These are phyloP conservation scores for Asterella californica DNA, from an alignment of 225 moss, liverwort and hornwort genomes.

Conservation along the genomic window DNA sequence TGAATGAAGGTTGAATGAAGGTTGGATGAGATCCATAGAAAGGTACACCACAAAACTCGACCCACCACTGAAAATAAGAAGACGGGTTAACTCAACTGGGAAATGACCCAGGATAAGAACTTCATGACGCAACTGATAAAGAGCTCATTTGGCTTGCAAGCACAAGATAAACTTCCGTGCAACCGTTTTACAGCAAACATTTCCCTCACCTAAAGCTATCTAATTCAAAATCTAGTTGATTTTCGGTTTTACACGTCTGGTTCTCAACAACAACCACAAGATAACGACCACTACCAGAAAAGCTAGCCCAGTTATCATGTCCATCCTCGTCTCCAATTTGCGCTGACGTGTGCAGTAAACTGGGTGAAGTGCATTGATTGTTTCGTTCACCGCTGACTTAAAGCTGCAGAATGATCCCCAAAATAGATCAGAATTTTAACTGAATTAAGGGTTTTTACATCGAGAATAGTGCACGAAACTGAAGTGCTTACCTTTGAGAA, in stretches of 20 bases:
- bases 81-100: neutral
- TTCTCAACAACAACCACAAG: slow-evolving; percentile 63
- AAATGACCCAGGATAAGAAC: neutral
- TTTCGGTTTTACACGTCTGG: slow-evolving; percentile 82
- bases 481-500: slow-evolving; percentile 50
- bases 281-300: slow-evolving; percentile 42
- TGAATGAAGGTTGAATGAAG: too few relatives aligned
- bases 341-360: slow-evolving; percentile 76
- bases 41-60: too few relatives aligned
- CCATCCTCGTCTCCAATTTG: slow-evolving; percentile 48
- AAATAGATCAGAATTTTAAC: neutral
- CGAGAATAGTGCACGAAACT: neutral
- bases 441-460: neutral
- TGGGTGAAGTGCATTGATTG: slow-evolving; percentile 71
- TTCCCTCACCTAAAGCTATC: slow-evolving; percentile 1
- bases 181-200: neutral
- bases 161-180: neutral
- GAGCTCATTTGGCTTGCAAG: slow-evolving; percentile 1
- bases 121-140: slow-evolving; percentile 1
- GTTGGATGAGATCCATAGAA: too few relatives aligned
- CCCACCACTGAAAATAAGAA: neutral
- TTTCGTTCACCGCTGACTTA: slow-evolving; percentile 56
- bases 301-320: slow-evolving; percentile 50
- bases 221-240: slow-evolving; percentile 53
- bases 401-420: slow-evolving; percentile 40